These are phyloP conservation scores for Letharia columbiana DNA, from an alignment of 495 filamentous ascomycete species.

Conservation along the genomic window DNA sequence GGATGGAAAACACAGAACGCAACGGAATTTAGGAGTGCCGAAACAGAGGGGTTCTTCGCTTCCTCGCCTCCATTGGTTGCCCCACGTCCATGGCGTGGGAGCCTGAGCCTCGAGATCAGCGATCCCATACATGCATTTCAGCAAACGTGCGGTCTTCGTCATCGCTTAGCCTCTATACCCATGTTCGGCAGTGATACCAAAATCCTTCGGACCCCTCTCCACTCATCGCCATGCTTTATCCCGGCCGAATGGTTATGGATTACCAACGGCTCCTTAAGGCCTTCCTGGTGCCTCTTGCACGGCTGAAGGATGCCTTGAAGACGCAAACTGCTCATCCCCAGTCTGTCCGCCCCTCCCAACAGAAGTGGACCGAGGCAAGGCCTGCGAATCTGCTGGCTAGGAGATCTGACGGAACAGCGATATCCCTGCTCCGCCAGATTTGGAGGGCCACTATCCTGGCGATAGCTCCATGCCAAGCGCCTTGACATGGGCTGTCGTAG, in stretches of 20 bases:
- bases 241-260: background rate
- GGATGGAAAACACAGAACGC: background rate
- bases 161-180: background rate
- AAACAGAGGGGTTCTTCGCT: background rate
- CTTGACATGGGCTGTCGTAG: background rate
- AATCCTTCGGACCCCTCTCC: background rate
- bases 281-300: background rate
- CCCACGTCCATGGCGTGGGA: background rate
- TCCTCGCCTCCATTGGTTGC: background rate
- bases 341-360: background rate
- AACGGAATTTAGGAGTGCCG: background rate
- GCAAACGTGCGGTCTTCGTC: background rate
- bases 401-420: background rate
- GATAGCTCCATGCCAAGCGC: background rate
- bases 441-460: background rate
- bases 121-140: background rate
- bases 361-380: background rate
- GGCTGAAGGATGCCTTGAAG: background rate
- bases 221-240: background rate
- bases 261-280: background rate
- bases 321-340: background rate
- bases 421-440: slow-evolving; percentile 1
- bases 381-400: background rate
- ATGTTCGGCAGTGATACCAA: background rate
- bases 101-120: background rate